Evolutionary conservation across 2,329 filamentous ascomycete species (phyloP).

Genomic region (Aspergillus puulaauensis): DNA sequence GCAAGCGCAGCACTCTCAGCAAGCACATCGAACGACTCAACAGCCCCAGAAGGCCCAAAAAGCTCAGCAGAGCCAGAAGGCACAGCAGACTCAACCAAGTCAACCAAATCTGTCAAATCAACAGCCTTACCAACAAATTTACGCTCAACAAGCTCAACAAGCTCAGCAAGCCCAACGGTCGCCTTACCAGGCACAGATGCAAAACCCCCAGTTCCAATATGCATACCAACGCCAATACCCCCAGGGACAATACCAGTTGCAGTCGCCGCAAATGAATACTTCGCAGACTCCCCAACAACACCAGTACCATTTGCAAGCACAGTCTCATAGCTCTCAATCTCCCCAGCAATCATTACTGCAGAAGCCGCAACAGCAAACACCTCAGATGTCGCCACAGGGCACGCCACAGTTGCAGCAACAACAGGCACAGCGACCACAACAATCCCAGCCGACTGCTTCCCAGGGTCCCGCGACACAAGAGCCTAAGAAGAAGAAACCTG

Average conservation of each 20-base stretch:
- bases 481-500: conserved; percentile 9
- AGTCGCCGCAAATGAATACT: conserved; percentile 5
- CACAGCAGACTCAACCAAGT: conserved; percentile 11
- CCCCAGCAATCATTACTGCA: conserved; percentile 8
- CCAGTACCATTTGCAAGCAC: conserved; percentile 15
- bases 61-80: conserved; percentile 16
- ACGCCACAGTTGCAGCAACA: conserved; percentile 11
- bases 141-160: conserved; percentile 9
- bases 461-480: conserved; percentile 3
- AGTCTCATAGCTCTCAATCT: conserved; percentile 10
- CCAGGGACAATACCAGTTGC: conserved; percentile 16
- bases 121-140: conserved; percentile 12
- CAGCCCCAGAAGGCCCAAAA: conserved; percentile 11
- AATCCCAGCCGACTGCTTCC: conserved; percentile 7
- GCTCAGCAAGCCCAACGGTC: conserved; percentile 18
- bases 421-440: background rate
- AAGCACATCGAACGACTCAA: conserved; percentile 2
- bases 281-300: conserved; percentile 12
- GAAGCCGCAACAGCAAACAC: conserved; percentile 16
- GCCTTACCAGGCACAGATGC: conserved; percentile 20
- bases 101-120: conserved; percentile 13
- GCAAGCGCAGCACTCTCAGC: conserved; percentile 4
- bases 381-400: conserved; percentile 18
- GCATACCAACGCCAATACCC: conserved; percentile 13
- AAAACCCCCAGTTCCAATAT: conserved; percentile 11